Evolutionary conservation across 2,329 filamentous ascomycete species (phyloP).

Genomic region (Talaromyces pinophilus): DNA sequence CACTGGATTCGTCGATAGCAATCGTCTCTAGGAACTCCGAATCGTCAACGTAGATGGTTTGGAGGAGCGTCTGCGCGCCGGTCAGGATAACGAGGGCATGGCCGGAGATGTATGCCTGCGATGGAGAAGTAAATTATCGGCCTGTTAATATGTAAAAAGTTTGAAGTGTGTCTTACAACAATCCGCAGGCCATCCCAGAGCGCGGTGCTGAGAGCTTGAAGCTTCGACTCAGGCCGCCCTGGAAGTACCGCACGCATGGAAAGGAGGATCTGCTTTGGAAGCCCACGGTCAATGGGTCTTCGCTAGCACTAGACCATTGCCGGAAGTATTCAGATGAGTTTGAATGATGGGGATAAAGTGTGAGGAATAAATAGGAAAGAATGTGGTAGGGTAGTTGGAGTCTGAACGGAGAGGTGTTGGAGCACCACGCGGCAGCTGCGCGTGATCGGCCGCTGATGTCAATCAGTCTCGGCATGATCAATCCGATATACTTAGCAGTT

Average conservation of each 20-base stretch:
- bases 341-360: neutral
- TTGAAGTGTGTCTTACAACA: constrained; percentile 57
- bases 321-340: neutral
- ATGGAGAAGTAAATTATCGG: neutral
- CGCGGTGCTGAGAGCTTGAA: constrained; percentile 74
- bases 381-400: neutral
- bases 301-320: constrained; percentile 38
- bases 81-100: constrained; percentile 82
- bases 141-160: neutral
- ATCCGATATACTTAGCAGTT: neutral
- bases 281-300: constrained; percentile 27
- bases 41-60: constrained; percentile 88
- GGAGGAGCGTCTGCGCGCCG: constrained; percentile 71
- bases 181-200: constrained; percentile 72
- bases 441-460: constrained; percentile 16
- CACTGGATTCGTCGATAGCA: constrained; percentile 75
- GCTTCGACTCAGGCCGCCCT: constrained; percentile 73
- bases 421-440: constrained; percentile 15
- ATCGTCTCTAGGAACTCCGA: constrained; percentile 70
- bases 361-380: neutral
- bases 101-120: constrained; percentile 83
- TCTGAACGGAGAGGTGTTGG: constrained; percentile 5
- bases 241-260: constrained; percentile 78
- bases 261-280: constrained; percentile 35
- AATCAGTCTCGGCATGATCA: neutral